phyloP scores from a whole-genome alignment of 306 rosid species.

The Ochetophila trinervis region DNA sequence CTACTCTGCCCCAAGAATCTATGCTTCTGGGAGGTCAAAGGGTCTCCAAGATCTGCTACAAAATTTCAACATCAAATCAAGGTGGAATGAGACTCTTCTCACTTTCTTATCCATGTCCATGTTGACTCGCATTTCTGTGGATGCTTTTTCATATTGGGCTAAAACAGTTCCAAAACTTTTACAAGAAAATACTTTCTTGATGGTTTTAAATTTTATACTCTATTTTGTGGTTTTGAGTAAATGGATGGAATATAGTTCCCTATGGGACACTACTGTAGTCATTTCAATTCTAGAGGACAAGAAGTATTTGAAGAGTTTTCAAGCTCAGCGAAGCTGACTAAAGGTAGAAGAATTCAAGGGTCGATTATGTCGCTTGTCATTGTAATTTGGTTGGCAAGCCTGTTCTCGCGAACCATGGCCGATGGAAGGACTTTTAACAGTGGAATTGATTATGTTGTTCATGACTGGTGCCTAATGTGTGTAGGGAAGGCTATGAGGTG shows the following conservation, averaged over 20 bases:
- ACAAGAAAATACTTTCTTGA: not conserved
- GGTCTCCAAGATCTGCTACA: not conserved
- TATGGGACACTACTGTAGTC: slow-evolving; percentile 1
- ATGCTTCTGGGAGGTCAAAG: not conserved
- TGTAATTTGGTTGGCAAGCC: not conserved
- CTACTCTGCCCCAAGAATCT: slow-evolving; percentile 1
- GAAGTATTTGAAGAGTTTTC: slow-evolving; percentile 4
- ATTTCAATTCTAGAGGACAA: slow-evolving; percentile 5
- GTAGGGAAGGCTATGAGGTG: not conserved
- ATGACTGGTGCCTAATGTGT: not conserved
- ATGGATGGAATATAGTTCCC: slow-evolving; percentile 1
- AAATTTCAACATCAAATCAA: not conserved
- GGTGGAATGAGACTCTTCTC: not conserved
- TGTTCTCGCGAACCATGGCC: not conserved
- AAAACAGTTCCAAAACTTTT: not conserved
- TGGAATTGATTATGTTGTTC: not conserved
- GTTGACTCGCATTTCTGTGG: not conserved
- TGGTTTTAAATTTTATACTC: not conserved
- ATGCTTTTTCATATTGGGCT: not conserved
- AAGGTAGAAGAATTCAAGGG: slow-evolving; percentile 6
- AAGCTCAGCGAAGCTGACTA: not conserved
- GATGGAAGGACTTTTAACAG: too few relatives aligned
- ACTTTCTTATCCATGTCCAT: not conserved
- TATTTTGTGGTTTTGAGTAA: not conserved
- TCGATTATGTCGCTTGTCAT: not conserved